Conservation (phyloP, 2,329 filamentous ascomycete species). For the Arthrobotrys conoides region DNA sequence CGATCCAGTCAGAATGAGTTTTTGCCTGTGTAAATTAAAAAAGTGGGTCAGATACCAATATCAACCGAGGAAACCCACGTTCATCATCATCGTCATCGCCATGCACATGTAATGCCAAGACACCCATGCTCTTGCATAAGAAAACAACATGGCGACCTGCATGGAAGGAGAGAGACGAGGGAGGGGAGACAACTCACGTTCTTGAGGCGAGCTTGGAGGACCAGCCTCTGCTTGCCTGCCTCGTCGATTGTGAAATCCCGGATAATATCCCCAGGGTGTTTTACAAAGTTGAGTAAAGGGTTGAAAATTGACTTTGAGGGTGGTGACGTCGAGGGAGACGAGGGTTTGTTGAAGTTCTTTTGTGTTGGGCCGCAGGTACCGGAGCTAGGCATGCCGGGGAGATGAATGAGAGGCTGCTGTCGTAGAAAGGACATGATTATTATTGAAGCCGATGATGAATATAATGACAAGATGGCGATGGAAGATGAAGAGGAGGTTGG, state of each 20-base stretch:
- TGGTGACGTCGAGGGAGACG: slow-evolving; percentile 37
- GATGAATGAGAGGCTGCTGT: slow-evolving; percentile 51
- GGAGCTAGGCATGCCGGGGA: slow-evolving; percentile 16
- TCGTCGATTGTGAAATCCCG: slow-evolving; percentile 56
- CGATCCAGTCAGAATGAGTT: slow-evolving; percentile 79
- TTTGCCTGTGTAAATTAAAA: slow-evolving; percentile 72
- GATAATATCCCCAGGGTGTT: slow-evolving; percentile 49
- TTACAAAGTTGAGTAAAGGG: slow-evolving; percentile 55
- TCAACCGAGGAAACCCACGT: slow-evolving; percentile 52
- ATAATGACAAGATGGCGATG: neutral
- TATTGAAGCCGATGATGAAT: neutral
- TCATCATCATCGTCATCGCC: slow-evolving; percentile 3
- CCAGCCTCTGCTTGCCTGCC: slow-evolving; percentile 54
- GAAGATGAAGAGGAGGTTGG: neutral
- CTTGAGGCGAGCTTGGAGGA: slow-evolving; percentile 56
- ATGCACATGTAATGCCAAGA: slow-evolving; percentile 46
- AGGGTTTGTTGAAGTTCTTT: slow-evolving; percentile 26
- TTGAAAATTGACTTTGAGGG: slow-evolving; percentile 42
- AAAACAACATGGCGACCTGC: neutral
- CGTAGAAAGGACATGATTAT: slow-evolving; percentile 53
- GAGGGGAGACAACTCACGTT: slow-evolving; percentile 47
- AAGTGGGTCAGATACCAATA: slow-evolving; percentile 44
- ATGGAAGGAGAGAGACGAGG: neutral
- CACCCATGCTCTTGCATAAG: neutral
- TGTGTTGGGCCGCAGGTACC: slow-evolving; percentile 46